These are phyloP conservation scores for Leucosporidium yakuticum DNA, from an alignment of 768 basidiomycete genomes.

Conservation along the genomic window DNA sequence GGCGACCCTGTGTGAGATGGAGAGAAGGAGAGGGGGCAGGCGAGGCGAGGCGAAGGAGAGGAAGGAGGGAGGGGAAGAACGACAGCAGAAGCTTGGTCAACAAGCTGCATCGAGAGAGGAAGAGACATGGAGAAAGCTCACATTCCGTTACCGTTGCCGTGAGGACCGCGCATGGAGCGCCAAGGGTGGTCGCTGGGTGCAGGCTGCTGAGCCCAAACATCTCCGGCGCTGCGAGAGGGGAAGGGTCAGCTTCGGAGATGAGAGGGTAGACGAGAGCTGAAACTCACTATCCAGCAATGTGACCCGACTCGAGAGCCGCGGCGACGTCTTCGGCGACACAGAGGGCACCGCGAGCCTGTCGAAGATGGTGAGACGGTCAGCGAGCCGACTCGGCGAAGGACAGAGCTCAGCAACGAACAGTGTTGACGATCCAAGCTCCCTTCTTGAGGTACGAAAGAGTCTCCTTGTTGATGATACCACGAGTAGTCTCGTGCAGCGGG, in stretches of 20 bases:
- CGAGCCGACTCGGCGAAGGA: too few species aligned
- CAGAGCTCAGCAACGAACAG: not conserved
- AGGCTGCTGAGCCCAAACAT: constrained; percentile 81
- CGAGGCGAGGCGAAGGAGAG: too few species aligned
- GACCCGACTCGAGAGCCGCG: constrained; percentile 68
- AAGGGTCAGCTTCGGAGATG: too few species aligned
- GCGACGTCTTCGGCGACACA: constrained; percentile 77
- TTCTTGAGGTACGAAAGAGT: constrained; percentile 84
- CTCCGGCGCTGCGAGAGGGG: constrained; percentile 43
- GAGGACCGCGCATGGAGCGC: constrained; percentile 73
- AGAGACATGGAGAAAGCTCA: too few species aligned
- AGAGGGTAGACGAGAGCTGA: too few species aligned
- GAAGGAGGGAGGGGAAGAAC: too few species aligned
- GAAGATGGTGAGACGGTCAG: too few species aligned
- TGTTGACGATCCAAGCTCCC: constrained; percentile 84
- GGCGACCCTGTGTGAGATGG: not conserved
- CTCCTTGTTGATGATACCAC: constrained; percentile 54
- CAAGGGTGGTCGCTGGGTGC: constrained; percentile 79
- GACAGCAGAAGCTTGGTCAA: too few species aligned
- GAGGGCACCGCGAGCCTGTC: constrained; percentile 72
- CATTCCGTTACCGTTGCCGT: constrained; percentile 82
- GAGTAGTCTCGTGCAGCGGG: constrained; percentile 78
- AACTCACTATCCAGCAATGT: constrained; percentile 53
- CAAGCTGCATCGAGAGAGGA: too few species aligned
- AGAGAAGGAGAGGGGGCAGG: too few species aligned